Conservation (phyloP, 2,329 filamentous ascomycete species). For the Arachnomyces sp. region DNA sequence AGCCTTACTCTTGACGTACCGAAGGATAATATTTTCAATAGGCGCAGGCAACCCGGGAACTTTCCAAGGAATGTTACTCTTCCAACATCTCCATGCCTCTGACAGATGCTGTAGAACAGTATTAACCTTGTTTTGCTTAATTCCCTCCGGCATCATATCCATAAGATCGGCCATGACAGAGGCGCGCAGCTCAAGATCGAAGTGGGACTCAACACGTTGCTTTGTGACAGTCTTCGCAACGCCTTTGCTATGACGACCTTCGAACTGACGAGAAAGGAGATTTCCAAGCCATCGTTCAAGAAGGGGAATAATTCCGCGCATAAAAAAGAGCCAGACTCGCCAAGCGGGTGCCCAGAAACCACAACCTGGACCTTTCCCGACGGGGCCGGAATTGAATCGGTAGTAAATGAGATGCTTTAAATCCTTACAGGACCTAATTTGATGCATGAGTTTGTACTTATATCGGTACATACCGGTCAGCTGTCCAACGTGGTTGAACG, state of each 20-base stretch:
- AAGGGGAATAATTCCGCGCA: slow-evolving; percentile 94
- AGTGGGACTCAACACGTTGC: slow-evolving; percentile 97
- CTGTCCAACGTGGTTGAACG: slow-evolving; percentile 98
- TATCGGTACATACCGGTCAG: slow-evolving; percentile 99
- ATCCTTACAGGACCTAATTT: slow-evolving; percentile 98
- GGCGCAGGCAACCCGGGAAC: slow-evolving; percentile 92
- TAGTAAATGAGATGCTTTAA: slow-evolving; percentile 99
- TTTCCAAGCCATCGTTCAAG: slow-evolving; percentile 97
- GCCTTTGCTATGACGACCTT: slow-evolving; percentile 96
- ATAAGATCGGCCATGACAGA: slow-evolving; percentile 98
- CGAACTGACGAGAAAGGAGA: slow-evolving; percentile 90
- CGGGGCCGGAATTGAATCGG: slow-evolving; percentile 92
- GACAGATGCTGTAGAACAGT: slow-evolving; percentile 94
- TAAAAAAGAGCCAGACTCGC: slow-evolving; percentile 99
- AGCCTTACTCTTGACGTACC: slow-evolving; percentile 98
- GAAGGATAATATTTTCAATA: slow-evolving; percentile 96
- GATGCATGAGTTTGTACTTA: slow-evolving; percentile 99
- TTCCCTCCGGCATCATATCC: slow-evolving; percentile 99
- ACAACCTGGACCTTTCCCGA: slow-evolving; percentile 94
- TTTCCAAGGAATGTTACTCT: slow-evolving; percentile 99
- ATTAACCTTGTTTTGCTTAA: slow-evolving; percentile 99
- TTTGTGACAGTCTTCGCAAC: slow-evolving; percentile 99
- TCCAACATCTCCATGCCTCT: slow-evolving; percentile 99
- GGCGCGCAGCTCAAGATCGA: slow-evolving; percentile 91
- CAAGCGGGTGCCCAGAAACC: slow-evolving; percentile 99